phyloP scores from a whole-genome alignment of 148 eudicot species.

The Dianthus caryophyllus region DNA sequence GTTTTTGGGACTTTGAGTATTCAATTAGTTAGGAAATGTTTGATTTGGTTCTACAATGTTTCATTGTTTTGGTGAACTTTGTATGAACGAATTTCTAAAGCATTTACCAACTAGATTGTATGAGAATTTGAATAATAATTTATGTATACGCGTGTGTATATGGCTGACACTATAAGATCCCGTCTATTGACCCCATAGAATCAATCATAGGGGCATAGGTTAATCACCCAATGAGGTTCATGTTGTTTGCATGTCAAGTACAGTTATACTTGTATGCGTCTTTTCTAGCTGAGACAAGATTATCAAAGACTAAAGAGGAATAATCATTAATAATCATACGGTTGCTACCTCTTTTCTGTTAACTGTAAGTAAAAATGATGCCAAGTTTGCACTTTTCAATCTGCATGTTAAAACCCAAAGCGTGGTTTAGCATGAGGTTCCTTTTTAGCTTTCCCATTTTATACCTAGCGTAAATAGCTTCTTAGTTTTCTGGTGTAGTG shows the following conservation, averaged over 20 bases:
- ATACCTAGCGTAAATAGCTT: no score
- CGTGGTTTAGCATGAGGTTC: background rate
- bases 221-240: background rate
- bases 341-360: background rate
- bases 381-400: background rate
- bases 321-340: background rate
- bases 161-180: no score
- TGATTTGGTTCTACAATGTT: background rate
- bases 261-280: background rate
- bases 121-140: no score
- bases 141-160: no score
- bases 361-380: background rate
- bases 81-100: no score
- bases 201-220: no score
- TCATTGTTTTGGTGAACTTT: background rate
- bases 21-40: background rate
- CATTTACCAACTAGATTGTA: no score
- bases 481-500: constrained; percentile 6
- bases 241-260: background rate
- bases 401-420: background rate
- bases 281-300: background rate
- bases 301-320: background rate
- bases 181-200: no score
- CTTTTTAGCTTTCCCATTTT: no score
- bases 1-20: no score